Percentiles rank a stretch among this genome's conserved stretches.
Evolutionary conservation across 225 moss, liverwort and hornwort species (phyloP).

Genomic region (Physcomitrium patens): DNA sequence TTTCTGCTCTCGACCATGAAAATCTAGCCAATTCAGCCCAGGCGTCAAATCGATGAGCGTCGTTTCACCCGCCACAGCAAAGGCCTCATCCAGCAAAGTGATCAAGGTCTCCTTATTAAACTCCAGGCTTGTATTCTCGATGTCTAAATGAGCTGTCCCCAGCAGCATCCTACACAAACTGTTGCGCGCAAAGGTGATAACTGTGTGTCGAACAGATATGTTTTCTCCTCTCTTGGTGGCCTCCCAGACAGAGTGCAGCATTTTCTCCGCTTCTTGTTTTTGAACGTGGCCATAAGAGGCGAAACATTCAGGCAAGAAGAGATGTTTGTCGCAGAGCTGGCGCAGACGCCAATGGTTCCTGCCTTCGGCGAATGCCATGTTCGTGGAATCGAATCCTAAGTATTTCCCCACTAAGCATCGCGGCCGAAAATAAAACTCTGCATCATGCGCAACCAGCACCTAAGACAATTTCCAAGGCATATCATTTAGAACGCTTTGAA

Average conservation of each 20-base stretch:
- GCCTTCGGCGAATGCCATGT: slow-evolving; percentile 51
- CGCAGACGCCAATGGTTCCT: slow-evolving; percentile 52
- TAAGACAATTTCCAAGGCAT: slow-evolving; percentile 16
- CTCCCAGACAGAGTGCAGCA: slow-evolving; percentile 47
- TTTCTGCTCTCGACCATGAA: slow-evolving; percentile 29
- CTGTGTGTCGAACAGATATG: slow-evolving; percentile 37
- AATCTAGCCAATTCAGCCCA: slow-evolving; percentile 51
- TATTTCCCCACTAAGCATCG: slow-evolving; percentile 40
- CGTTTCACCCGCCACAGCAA: slow-evolving; percentile 40
- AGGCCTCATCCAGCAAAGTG: slow-evolving; percentile 42
- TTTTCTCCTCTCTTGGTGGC: slow-evolving; percentile 29
- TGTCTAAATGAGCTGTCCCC: slow-evolving; percentile 49
- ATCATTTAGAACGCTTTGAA: neutral
- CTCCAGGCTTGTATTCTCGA: slow-evolving; percentile 51
- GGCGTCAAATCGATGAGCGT: slow-evolving; percentile 43
- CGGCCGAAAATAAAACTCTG: slow-evolving; percentile 57
- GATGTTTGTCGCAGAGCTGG: slow-evolving; percentile 47
- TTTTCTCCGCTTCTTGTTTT: slow-evolving; percentile 37
- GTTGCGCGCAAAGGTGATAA: slow-evolving; percentile 41
- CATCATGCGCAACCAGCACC: slow-evolving; percentile 50
- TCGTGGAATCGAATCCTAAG: slow-evolving; percentile 38
- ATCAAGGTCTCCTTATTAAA: slow-evolving; percentile 49
- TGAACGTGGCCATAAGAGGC: slow-evolving; percentile 15
- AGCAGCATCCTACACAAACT: slow-evolving; percentile 53
- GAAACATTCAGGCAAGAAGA: slow-evolving; percentile 38